These are phyloP conservation scores for Acacia crassicarpa DNA, from an alignment of 306 rosid genomes.

Conservation along the genomic window DNA sequence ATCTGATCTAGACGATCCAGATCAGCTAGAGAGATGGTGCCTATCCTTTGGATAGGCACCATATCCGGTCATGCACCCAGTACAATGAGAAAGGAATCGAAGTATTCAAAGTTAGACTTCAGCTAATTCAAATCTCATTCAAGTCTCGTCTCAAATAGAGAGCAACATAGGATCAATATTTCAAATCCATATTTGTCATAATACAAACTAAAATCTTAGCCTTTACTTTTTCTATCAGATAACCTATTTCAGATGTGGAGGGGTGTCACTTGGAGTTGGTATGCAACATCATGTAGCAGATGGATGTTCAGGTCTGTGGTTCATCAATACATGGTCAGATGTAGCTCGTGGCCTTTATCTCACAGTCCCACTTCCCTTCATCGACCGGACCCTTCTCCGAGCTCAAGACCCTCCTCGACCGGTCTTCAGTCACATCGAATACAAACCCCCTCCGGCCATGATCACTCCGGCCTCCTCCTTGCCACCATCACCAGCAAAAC, in stretches of 20 bases:
- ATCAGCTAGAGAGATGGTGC: too few relatives aligned
- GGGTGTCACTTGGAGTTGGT: neutral
- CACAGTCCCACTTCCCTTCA: neutral
- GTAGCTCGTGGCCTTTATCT: neutral
- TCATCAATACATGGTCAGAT: neutral
- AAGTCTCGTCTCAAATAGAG: neutral
- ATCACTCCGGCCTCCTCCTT: neutral
- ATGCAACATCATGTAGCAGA: neutral
- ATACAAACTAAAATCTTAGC: neutral
- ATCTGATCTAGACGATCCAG: too few relatives aligned
- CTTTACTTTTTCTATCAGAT: neutral
- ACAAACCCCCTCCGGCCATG: neutral
- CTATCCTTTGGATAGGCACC: too few relatives aligned
- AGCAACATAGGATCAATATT: neutral
- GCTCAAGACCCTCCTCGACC: neutral
- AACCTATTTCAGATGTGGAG: neutral
- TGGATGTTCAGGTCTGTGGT: neutral
- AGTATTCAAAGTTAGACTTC: too few relatives aligned
- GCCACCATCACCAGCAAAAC: neutral
- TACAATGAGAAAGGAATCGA: too few relatives aligned
- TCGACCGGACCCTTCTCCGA: neutral
- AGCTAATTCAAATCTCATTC: neutral
- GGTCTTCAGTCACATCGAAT: neutral
- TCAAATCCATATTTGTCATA: neutral
- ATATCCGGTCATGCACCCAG: too few relatives aligned